These are phyloP conservation scores for Paspalum notatum DNA, from an alignment of 176 grass and related monocot species.

Conservation along the genomic window DNA sequence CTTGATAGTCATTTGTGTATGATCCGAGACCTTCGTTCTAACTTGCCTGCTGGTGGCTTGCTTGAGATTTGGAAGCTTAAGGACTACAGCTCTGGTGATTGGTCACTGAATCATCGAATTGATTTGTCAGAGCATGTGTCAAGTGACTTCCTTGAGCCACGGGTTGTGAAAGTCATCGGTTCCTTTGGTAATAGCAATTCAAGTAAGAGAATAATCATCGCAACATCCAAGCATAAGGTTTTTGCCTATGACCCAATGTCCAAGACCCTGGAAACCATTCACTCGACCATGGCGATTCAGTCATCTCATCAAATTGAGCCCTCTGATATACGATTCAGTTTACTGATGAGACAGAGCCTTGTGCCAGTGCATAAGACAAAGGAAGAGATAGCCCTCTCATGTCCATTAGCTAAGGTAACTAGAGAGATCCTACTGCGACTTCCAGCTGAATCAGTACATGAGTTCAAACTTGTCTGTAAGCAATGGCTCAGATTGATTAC, in stretches of 20 bases:
- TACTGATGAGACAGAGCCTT: constrained; percentile 9
- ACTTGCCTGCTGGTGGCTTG: background rate
- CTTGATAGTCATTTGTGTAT: constrained; percentile 20
- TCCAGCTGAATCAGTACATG: background rate
- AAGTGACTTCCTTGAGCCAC: background rate
- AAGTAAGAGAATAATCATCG: constrained; percentile 13
- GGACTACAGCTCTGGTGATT: background rate
- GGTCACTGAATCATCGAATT: background rate
- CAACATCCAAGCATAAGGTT: background rate
- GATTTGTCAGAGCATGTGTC: background rate
- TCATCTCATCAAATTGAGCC: background rate
- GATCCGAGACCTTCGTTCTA: background rate
- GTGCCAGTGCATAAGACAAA: constrained; percentile 5
- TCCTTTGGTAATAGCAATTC: background rate
- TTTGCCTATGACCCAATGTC: background rate
- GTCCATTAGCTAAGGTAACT: background rate
- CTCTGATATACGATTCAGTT: background rate
- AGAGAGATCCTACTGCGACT: constrained; percentile 35
- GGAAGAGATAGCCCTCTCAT: background rate
- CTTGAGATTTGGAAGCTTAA: constrained; percentile 35
- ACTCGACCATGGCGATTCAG: background rate
- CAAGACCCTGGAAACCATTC: background rate
- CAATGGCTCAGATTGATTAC: constrained; percentile 31
- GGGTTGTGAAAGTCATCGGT: constrained; percentile 8
- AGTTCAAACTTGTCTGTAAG: constrained; percentile 31